These are phyloP conservation scores for Mycocalia duriaeana DNA, from an alignment of 1,284 basidiomycete species.

Conservation along the genomic window DNA sequence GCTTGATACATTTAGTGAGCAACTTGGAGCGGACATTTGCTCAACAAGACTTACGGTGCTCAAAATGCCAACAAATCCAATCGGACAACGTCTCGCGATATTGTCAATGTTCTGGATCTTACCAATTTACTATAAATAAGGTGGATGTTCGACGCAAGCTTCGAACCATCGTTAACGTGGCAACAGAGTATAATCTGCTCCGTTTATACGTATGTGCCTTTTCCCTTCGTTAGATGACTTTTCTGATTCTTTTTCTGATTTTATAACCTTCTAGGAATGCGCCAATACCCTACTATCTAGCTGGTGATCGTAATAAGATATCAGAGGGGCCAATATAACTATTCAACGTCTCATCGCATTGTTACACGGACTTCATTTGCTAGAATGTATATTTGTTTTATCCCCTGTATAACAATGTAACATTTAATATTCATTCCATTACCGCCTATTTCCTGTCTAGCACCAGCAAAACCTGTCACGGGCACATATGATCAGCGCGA, in stretches of 20 bases:
- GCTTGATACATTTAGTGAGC: constrained; percentile 76
- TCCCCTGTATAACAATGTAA: too few species aligned
- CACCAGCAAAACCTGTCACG: too few species aligned
- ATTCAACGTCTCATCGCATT: too few species aligned
- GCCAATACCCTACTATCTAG: not conserved
- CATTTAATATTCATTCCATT: too few species aligned
- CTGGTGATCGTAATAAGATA: too few species aligned
- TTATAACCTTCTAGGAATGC: constrained; percentile 1
- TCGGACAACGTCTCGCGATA: constrained; percentile 82
- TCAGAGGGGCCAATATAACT: too few species aligned
- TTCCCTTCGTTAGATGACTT: not conserved
- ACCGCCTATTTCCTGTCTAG: too few species aligned
- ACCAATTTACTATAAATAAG: constrained; percentile 66
- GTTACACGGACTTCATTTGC: too few species aligned
- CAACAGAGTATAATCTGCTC: constrained; percentile 63
- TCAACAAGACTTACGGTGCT: constrained; percentile 87
- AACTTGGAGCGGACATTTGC: constrained; percentile 73
- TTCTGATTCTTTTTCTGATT: not conserved
- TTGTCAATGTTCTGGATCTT: constrained; percentile 86
- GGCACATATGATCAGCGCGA: too few species aligned
- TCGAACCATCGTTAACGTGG: constrained; percentile 77
- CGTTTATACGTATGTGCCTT: constrained; percentile 55
- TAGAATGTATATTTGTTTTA: too few species aligned
- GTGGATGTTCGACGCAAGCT: constrained; percentile 67
- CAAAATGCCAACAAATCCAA: constrained; percentile 85